Conservation (phyloP, 768 basidiomycete genomes). For the Auricularia sp. region DNA sequence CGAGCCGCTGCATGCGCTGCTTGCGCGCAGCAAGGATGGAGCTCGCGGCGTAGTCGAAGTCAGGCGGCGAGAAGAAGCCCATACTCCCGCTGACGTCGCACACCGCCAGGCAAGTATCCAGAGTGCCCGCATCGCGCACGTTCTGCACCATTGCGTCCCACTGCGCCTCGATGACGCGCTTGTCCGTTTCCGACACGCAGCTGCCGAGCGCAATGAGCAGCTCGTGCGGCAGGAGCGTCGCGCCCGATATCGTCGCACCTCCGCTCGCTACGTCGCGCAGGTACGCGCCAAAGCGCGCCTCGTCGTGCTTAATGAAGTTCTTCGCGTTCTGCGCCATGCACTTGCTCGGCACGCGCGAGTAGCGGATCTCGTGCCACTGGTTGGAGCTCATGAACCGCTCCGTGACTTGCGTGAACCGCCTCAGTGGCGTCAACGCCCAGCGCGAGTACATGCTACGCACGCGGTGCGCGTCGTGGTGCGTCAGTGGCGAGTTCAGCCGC, state of each 20-base stretch:
- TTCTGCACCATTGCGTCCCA: constrained; percentile 51
- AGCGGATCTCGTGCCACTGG: constrained; percentile 44
- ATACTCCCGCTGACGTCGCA: constrained; percentile 73
- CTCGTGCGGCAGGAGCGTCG: constrained; percentile 40
- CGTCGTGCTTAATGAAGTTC: constrained; percentile 49
- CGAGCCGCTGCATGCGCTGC: no score
- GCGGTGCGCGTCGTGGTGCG: constrained; percentile 25
- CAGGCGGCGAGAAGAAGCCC: constrained; percentile 28
- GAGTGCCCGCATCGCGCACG: constrained; percentile 41
- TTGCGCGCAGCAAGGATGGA: no score
- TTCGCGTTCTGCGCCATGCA: constrained; percentile 53
- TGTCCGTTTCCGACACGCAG: constrained; percentile 24
- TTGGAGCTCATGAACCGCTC: constrained; percentile 42
- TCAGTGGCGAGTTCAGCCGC: constrained; percentile 4
- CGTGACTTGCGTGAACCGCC: constrained; percentile 31
- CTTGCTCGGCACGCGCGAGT: constrained; percentile 47
- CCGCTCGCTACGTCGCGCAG: constrained; percentile 48
- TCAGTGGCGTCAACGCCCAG: constrained; percentile 49
- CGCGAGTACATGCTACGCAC: constrained; percentile 51
- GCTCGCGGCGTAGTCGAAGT: not conserved
- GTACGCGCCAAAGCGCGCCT: constrained; percentile 47
- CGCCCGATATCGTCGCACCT: constrained; percentile 37
- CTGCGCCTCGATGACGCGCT: constrained; percentile 49
- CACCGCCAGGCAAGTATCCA: constrained; percentile 55
- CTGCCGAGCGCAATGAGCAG: constrained; percentile 34